phyloP scores from a whole-genome alignment of 768 basidiomycete genomes.

The Boletus rubescentipes region DNA sequence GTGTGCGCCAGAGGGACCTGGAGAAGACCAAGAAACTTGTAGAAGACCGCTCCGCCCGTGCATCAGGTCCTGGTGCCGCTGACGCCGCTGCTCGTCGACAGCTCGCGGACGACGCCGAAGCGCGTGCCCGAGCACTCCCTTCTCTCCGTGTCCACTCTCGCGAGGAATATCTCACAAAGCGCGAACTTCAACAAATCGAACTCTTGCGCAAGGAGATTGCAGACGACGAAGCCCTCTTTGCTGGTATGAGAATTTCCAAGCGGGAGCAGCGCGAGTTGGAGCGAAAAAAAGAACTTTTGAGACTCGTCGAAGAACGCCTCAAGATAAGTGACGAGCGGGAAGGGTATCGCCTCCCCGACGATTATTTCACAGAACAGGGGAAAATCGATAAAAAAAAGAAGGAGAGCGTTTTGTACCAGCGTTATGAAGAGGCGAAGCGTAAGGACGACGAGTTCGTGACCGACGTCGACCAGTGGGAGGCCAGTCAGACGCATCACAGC shows the following conservation, averaged over 20 bases:
- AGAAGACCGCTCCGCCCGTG: slow-evolving; percentile 85
- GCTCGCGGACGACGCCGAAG: slow-evolving; percentile 75
- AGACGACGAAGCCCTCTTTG: slow-evolving; percentile 89
- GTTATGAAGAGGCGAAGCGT: slow-evolving; percentile 91
- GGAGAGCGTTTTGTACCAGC: slow-evolving; percentile 85
- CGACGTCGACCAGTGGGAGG: slow-evolving; percentile 98
- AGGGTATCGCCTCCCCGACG: slow-evolving; percentile 95
- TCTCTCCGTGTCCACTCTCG: slow-evolving; percentile 85
- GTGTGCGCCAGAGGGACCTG: slow-evolving; percentile 78
- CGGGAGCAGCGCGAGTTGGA: slow-evolving; percentile 80
- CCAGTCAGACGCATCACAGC: slow-evolving; percentile 83
- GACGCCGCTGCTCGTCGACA: slow-evolving; percentile 81
- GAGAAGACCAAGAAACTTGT: slow-evolving; percentile 89
- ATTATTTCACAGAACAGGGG: slow-evolving; percentile 97
- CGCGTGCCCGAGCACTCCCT: slow-evolving; percentile 55
- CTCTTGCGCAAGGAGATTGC: slow-evolving; percentile 89
- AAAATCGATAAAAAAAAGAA: slow-evolving; percentile 98
- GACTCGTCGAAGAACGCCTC: slow-evolving; percentile 89
- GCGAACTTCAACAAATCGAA: slow-evolving; percentile 95
- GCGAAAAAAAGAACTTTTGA: slow-evolving; percentile 87
- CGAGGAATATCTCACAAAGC: slow-evolving; percentile 94
- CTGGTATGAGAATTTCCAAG: slow-evolving; percentile 88
- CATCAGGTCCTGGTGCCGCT: slow-evolving; percentile 61
- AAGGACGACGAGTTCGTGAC: slow-evolving; percentile 95
- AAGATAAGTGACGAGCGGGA: slow-evolving; percentile 95